Evolutionary conservation across 306 rosid genomes (phyloP).

Genomic region (Styphnolobium japonicum): DNA sequence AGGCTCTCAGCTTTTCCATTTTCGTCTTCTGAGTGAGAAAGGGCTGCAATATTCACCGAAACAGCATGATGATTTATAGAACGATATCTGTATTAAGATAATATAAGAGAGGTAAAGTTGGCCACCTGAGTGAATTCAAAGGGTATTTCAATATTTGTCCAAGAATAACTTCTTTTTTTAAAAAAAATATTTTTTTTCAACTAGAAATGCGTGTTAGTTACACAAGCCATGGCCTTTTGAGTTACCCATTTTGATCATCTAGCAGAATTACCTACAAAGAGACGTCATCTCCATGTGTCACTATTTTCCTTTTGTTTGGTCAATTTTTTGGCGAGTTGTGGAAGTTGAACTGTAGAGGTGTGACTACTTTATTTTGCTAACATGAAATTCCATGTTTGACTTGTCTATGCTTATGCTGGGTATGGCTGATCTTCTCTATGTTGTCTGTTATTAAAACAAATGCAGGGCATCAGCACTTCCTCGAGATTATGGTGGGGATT

Average conservation of each 20-base stretch:
- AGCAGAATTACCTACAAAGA: neutral
- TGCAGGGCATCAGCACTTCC: conserved; percentile 62
- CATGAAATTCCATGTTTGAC: neutral
- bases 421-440: neutral
- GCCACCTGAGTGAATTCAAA: too few species aligned
- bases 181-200: too few species aligned
- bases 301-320: neutral
- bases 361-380: neutral
- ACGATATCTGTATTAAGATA: too few species aligned
- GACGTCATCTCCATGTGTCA: neutral
- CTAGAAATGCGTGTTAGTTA: too few species aligned
- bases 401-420: neutral
- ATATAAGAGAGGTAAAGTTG: too few species aligned
- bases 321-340: neutral
- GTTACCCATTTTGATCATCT: neutral
- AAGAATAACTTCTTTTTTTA: too few species aligned
- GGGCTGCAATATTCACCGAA: too few species aligned
- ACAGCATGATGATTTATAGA: too few species aligned
- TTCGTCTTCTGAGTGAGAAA: neutral
- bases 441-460: neutral
- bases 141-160: too few species aligned
- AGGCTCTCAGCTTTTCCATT: neutral
- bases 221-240: neutral
- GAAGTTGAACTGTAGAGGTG: neutral
- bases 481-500: conserved; percentile 49